Evolutionary conservation across 2,329 filamentous ascomycete species (phyloP).

Genomic region (Venturia carpophila): DNA sequence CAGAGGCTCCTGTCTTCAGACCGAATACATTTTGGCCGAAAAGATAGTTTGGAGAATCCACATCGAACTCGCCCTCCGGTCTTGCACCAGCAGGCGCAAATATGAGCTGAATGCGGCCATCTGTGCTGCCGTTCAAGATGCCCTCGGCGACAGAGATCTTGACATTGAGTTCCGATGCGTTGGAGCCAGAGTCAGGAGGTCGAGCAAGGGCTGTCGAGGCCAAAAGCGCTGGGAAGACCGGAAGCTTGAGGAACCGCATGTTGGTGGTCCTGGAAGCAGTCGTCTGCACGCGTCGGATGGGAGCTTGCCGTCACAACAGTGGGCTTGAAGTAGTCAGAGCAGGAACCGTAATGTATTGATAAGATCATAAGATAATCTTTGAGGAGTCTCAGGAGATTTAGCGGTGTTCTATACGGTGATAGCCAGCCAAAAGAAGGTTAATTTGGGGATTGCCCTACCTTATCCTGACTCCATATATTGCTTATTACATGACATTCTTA

Average conservation of each 20-base stretch:
- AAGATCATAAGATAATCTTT: no score
- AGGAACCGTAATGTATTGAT: no score
- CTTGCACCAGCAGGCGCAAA: conserved; percentile 30
- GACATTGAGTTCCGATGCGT: conserved; percentile 20
- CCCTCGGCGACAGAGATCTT: conserved; percentile 26
- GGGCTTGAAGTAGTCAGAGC: no score
- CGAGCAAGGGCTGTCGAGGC: conserved; percentile 3
- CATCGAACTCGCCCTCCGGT: conserved; percentile 33
- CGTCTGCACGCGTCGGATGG: background rate
- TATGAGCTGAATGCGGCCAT: conserved; percentile 30
- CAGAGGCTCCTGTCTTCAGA: conserved; percentile 22
- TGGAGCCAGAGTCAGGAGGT: background rate
- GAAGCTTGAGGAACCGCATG: background rate
- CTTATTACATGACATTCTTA: no score
- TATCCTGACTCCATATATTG: no score
- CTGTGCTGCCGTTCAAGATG: conserved; percentile 25
- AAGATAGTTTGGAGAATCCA: conserved; percentile 29
- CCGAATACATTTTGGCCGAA: conserved; percentile 32
- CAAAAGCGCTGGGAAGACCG: background rate
- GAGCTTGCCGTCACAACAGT: background rate
- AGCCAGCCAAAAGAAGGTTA: no score
- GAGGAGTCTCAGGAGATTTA: no score
- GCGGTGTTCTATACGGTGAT: no score
- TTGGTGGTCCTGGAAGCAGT: background rate
- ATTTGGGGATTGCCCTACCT: no score